Evolutionary conservation across 176 grass and related monocot species (phyloP).

Genomic region (Melocanna baccifera): DNA sequence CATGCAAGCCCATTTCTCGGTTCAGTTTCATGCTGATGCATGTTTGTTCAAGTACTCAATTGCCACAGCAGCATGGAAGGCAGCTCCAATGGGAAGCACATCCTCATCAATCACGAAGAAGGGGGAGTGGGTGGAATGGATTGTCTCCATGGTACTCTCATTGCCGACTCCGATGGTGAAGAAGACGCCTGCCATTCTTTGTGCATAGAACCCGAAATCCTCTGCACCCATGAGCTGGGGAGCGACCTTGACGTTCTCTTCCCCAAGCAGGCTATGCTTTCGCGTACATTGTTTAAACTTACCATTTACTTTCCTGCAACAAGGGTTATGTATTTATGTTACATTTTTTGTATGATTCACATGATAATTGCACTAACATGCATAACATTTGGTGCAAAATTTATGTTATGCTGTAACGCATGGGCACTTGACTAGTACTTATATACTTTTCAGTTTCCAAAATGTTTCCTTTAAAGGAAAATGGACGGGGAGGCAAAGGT

Average conservation of each 20-base stretch:
- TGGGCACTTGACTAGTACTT: no score
- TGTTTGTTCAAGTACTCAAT: constrained; percentile 51
- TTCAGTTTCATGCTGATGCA: not conserved
- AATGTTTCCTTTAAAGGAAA: no score
- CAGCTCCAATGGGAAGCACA: constrained; percentile 54
- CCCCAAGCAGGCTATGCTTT: constrained; percentile 52
- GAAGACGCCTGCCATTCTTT: constrained; percentile 47
- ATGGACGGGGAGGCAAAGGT: no score
- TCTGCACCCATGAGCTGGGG: constrained; percentile 41
- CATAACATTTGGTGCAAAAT: no score
- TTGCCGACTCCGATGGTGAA: constrained; percentile 45
- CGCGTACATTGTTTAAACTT: no score
- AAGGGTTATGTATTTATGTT: no score
- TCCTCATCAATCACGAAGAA: constrained; percentile 56
- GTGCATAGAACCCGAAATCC: constrained; percentile 69
- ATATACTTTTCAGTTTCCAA: no score
- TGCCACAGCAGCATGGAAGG: constrained; percentile 60
- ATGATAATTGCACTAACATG: no score
- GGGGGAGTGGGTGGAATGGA: constrained; percentile 44
- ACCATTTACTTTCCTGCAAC: no score
- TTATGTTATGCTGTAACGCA: no score
- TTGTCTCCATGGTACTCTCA: not conserved
- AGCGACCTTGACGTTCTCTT: constrained; percentile 32
- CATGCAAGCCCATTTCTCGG: no score
- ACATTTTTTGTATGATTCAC: no score